Conservation (phyloP, 2,329 filamentous ascomycete genomes). For the Amphichorda felina region DNA sequence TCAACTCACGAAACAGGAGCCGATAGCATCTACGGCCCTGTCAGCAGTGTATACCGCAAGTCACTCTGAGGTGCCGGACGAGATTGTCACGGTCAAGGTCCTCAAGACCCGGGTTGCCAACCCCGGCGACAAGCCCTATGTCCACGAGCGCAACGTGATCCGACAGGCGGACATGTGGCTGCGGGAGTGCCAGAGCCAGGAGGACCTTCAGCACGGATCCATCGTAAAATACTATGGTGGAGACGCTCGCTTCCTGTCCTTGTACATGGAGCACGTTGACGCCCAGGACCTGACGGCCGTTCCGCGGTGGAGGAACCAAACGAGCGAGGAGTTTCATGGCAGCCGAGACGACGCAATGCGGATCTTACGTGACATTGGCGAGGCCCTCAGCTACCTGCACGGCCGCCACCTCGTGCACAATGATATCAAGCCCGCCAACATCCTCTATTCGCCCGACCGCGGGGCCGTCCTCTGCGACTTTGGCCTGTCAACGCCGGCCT, state of each 20-base stretch:
- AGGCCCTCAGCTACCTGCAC: conserved; percentile 45
- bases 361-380: conserved; percentile 41
- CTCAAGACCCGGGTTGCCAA: conserved; percentile 38
- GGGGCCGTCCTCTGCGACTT: conserved; percentile 51
- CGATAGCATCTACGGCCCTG: conserved; percentile 41
- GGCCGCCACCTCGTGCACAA: conserved; percentile 42
- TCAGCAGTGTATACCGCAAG: conserved; percentile 45
- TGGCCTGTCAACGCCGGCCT: conserved; percentile 38
- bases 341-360: conserved; percentile 33
- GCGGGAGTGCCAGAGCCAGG: conserved; percentile 44
- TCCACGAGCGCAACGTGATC: conserved; percentile 42
- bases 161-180: conserved; percentile 49
- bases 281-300: conserved; percentile 39
- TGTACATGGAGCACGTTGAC: conserved; percentile 52
- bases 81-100: conserved; percentile 48
- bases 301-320: conserved; percentile 34
- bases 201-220: conserved; percentile 41
- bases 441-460: conserved; percentile 44
- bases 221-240: conserved; percentile 48
- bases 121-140: conserved; percentile 29
- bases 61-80: conserved; percentile 38
- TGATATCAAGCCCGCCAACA: conserved; percentile 51
- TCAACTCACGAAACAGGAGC: conserved; percentile 40
- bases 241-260: conserved; percentile 45
- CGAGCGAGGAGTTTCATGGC: conserved; percentile 38